Base-by-base conservation (phyloP, 257 asterid genomes). In the Forsythia suspensa region DNA sequence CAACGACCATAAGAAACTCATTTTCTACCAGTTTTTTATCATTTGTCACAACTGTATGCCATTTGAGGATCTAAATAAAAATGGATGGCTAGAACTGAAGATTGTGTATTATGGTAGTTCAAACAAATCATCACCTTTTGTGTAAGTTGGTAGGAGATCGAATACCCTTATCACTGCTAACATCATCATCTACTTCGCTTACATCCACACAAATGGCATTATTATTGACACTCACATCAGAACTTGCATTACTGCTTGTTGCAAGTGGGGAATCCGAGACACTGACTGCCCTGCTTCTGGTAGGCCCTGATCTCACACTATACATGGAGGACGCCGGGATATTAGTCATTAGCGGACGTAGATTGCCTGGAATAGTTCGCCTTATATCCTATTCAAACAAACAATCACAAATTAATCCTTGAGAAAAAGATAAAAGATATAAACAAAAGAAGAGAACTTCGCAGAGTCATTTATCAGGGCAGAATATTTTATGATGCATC, bases 271-370 rank as follows among this genome's bases (percentile, higher is more conserved):
- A 95, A 80, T 91, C 99, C 18, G 94, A 91, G 37, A 93, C 89
- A 59, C 97, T 91, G n/a, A 75, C 88, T 24, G 92, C 82, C 76
- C 86, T 82, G 87, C 91, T 85, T 83, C 89, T 89, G 78, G 77
- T 46, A 11, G 93, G 89, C 51, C 97, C 97, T 9, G 98, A 87
- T 90, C 99, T 89, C 88, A 95, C 98, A 52, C 98, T 95, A 74
- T 95, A 95, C 98, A 95, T 90, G 51, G 98, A 90, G 77, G 97
- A 93, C 48, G 97, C 97, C 20, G 97, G 99, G 67, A 95, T 89
- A 76, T 95, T 93, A 71, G 92, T 88, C 97, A 93, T 92, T 66
- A 90, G 82, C 8, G 98, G 98, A 71, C 97, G 92, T 68, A 92
- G 85, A 80, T 89, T 93, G 48, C 98, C 98, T 0, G 94, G 92